These are phyloP conservation scores for Phalaenopsis equestris DNA, from an alignment of 106 monocot species.

Conservation along the genomic window DNA sequence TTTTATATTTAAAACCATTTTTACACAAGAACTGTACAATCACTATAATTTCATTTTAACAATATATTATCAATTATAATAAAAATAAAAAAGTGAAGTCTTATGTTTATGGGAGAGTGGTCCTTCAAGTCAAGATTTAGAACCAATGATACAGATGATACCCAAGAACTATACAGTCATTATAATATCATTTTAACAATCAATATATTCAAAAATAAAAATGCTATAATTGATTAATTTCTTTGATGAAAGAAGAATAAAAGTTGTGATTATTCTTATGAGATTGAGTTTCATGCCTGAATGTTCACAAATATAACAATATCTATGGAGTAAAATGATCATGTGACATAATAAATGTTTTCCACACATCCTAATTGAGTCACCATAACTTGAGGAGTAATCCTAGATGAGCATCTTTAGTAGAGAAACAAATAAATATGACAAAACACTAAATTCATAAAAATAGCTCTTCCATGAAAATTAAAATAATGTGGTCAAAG, in stretches of 20 bases:
- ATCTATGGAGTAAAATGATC: not conserved
- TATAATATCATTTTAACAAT: not conserved
- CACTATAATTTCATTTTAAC: not conserved
- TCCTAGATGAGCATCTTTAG: not conserved
- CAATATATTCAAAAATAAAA: not conserved
- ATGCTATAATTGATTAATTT: not conserved
- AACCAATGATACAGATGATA: not conserved
- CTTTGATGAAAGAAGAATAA: not conserved
- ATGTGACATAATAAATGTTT: slow-evolving; percentile 81
- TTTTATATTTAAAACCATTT: no score
- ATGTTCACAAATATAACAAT: no score
- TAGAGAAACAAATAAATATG: not conserved
- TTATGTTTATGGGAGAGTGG: not conserved
- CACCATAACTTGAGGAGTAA: slow-evolving; percentile 56
- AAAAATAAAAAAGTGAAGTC: not conserved
- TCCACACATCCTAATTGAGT: slow-evolving; percentile 87
- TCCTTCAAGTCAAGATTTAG: slow-evolving; percentile 1
- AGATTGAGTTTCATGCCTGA: not conserved
- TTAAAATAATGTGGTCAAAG: no score
- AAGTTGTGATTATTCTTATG: not conserved
- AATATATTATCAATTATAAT: no score
- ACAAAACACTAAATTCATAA: not conserved
- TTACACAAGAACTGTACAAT: not conserved
- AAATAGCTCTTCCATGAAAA: no score
- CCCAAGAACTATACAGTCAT: not conserved